Base-by-base conservation (phyloP, 768 basidiomycete species). In the Sarcodon aspratus region DNA sequence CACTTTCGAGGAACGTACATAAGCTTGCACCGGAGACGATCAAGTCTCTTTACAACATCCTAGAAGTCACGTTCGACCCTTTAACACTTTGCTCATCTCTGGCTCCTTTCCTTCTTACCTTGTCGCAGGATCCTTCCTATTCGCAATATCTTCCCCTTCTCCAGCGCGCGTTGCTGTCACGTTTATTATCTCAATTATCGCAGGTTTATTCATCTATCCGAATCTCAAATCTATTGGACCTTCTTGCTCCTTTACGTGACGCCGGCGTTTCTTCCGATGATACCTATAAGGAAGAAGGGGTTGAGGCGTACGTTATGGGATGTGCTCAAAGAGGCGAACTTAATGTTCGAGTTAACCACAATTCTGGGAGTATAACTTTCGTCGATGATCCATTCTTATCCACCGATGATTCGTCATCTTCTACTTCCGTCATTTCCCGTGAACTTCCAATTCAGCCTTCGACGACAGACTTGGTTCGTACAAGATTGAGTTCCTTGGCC, bases 11-110 rank as follows among this genome's bases (percentile, higher is more conserved):
- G 46, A 85, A 89, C 62, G 83, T 86, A 44, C 78, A 97, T 53
- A 84, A 80, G 59, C 77, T 91, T 42, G 82, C 84, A 0, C 86
- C 92, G 0, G 64, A 73, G 18, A 66, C 75, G 3, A 75, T 97
- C 61, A 85, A 83, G 61, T 69, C 76, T 18, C 75, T 97, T 17
- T 95, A 95, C 73, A 77, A 79, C 59, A 78, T 92, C 45, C 81
- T 99, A 55, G 92, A 96, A 67, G 85, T 86, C 37, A 85, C 89
- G 6, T 95, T 97, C 59, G 91, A 97, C 62, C 95, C 95, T 0
- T 77, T 95, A 54, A 82, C 80, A 0, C 82, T 96, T 50, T 90
- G 89, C 62, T 62, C 75, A 5, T 74, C 77, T 52, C 80, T 91
- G 38, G 80, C 87, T 3, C 89, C 92, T 9, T 71, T 97, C 52